A percentile compares a stretch with the other conserved stretches of the same genome.
Conservation (phyloP, 78 protist genomes). For the Thecamonas trahens region DNA sequence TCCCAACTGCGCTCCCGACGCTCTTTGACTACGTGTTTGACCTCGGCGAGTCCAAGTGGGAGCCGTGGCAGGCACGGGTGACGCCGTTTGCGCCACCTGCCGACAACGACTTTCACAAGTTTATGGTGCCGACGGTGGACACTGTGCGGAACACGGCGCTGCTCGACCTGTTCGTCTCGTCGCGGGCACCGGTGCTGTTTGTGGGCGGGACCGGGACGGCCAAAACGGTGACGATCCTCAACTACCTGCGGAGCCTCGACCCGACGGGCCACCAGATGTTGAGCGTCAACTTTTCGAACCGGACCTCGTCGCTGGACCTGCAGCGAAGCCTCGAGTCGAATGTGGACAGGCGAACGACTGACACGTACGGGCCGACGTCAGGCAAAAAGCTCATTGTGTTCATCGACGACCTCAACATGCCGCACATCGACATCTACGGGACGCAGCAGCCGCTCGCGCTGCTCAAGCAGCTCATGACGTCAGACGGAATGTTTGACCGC, state of each 20-base stretch:
- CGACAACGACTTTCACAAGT: constrained; percentile 39
- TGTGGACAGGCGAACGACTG: constrained; percentile 76
- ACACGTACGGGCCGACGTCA: constrained; percentile 51
- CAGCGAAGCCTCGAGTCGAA: constrained; percentile 55
- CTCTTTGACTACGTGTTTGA: constrained; percentile 60
- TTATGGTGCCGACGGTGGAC: constrained; percentile 79
- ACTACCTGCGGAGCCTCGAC: constrained; percentile 28
- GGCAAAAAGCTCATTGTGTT: constrained; percentile 49
- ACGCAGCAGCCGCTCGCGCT: constrained; percentile 76
- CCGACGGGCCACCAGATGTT: not conserved
- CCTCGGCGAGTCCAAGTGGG: constrained; percentile 36
- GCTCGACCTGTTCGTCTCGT: constrained; percentile 5
- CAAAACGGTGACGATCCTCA: constrained; percentile 63
- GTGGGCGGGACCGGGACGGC: constrained; percentile 83
- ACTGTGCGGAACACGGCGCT: constrained; percentile 64
- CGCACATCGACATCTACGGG: constrained; percentile 60
- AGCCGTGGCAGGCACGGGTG: constrained; percentile 54
- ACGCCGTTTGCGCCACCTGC: constrained; percentile 37
- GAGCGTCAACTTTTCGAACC: constrained; percentile 49
- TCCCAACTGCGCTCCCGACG: constrained; percentile 47
- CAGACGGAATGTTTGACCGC: constrained; percentile 48
- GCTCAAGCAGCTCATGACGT: constrained; percentile 46
- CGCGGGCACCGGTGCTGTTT: constrained; percentile 34
- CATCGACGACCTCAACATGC: constrained; percentile 78
- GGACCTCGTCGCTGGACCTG: constrained; percentile 60